Evolutionary conservation across 768 basidiomycete genomes (phyloP), one percentile per base, ranked within the genome.

Genomic region (Termitomyces sp.): DNA sequence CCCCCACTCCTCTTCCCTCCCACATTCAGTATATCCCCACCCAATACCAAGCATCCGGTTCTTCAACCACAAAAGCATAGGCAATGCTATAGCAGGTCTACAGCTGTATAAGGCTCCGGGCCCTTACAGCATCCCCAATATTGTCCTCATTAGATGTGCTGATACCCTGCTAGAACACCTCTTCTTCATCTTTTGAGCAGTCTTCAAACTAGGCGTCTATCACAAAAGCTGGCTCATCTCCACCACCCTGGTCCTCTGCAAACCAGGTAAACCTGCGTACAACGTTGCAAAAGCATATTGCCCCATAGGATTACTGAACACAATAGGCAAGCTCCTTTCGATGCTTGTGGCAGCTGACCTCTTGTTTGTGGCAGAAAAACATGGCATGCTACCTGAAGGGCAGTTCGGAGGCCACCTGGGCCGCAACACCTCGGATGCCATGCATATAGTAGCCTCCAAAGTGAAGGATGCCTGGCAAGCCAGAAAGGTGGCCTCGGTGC

Each of bases 301-400:
- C 0, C 43, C 43, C 43, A 44, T 44, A 1, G 12, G 43, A 3
- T 24, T 14, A 4, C 24, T 44, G 4, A 26, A 44, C 13, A 44
- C 22, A 1, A 6, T 44, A 4, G 24, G 43, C 1, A 44, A 44
- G 22, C 43, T 44, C 13, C 43, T 44, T 0, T 44, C 43, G 4
- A 44, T 7, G 22, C 5, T 44, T 12, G 43, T 44, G 0, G 2
- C 43, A 0, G 4, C 20, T 6, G 22, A 44, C 22, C 43, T 44
- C 3, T 44, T 5, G 2, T 24, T 24, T 13, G 4, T 22, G 4
- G 22, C 24, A 5, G 22, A 44, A 5, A 44, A 44, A 5, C 22
- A 24, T 10, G 0, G 0, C 42, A 7, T 43, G 2, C 3, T 43
- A 2, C 22, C 10, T 2, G 3, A 4, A 1, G 4, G 10, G 4